These are phyloP conservation scores for Ceratocystis harringtonii DNA, from an alignment of 2,329 filamentous ascomycete species.

Conservation along the genomic window DNA sequence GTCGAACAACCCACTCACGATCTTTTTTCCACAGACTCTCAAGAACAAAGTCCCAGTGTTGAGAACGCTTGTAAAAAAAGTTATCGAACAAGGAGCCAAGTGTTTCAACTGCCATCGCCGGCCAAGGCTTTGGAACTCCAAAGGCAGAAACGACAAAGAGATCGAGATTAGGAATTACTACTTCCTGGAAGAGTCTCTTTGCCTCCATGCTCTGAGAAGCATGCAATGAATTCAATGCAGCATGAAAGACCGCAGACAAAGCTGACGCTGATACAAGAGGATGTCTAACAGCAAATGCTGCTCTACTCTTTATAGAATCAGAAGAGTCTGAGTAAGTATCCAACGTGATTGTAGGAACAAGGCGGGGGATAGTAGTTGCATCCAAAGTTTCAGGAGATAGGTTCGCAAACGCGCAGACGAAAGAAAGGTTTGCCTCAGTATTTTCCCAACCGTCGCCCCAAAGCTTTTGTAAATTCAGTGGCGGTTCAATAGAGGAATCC, in stretches of 20 bases:
- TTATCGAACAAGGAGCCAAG: conserved; percentile 65
- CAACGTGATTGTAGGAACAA: conserved; percentile 61
- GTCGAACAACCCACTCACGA: conserved; percentile 67
- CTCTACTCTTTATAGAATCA: conserved; percentile 36
- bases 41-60: conserved; percentile 74
- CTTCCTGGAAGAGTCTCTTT: conserved; percentile 49
- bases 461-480: conserved; percentile 69
- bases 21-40: conserved; percentile 87
- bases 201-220: conserved; percentile 49
- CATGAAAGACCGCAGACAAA: conserved; percentile 52
- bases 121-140: conserved; percentile 64
- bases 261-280: conserved; percentile 81
- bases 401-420: conserved; percentile 73
- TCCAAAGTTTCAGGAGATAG: conserved; percentile 63
- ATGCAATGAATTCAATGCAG: conserved; percentile 45
- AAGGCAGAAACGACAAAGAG: conserved; percentile 68
- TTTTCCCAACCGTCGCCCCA: conserved; percentile 88
- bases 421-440: conserved; percentile 80
- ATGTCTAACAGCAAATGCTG: conserved; percentile 55
- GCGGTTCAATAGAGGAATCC: conserved; percentile 34
- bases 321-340: conserved; percentile 39
- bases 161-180: conserved; percentile 58
- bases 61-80: conserved; percentile 64
- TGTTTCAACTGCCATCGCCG: conserved; percentile 57
- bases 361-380: conserved; percentile 66